phyloP scores from a whole-genome alignment of 2,329 filamentous ascomycete genomes.

The Cryphonectria naterciae region DNA sequence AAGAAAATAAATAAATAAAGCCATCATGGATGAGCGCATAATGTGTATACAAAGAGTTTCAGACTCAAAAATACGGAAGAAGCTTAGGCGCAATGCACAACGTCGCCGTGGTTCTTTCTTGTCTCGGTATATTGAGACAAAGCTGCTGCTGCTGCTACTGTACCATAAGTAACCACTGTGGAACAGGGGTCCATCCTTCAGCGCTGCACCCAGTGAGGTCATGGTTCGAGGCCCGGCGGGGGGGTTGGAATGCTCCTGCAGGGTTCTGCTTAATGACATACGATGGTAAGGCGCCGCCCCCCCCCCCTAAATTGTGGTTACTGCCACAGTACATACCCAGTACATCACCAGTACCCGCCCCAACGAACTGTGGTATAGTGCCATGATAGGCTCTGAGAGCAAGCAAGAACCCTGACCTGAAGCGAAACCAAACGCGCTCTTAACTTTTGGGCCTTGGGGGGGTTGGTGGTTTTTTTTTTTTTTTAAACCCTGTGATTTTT shows the following conservation, averaged over 20 bases:
- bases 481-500: neutral
- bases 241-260: neutral
- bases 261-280: neutral
- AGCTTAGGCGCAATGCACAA: neutral
- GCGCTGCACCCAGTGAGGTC: conserved; percentile 16
- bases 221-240: neutral
- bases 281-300: too few species aligned
- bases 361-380: neutral
- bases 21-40: conserved; percentile 2
- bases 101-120: neutral
- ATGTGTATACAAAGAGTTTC: neutral
- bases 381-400: neutral
- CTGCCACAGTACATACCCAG: neutral
- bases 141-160: too few species aligned
- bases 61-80: neutral
- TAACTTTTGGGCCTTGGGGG: neutral
- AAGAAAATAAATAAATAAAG: neutral
- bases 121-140: neutral
- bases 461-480: neutral
- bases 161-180: neutral
- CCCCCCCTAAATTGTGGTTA: too few species aligned
- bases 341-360: neutral
- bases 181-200: neutral
- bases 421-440: neutral
- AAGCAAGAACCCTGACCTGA: conserved; percentile 12